phyloP scores from a whole-genome alignment of 2,329 filamentous ascomycete species.

The Pseudogymnoascus sp. region DNA sequence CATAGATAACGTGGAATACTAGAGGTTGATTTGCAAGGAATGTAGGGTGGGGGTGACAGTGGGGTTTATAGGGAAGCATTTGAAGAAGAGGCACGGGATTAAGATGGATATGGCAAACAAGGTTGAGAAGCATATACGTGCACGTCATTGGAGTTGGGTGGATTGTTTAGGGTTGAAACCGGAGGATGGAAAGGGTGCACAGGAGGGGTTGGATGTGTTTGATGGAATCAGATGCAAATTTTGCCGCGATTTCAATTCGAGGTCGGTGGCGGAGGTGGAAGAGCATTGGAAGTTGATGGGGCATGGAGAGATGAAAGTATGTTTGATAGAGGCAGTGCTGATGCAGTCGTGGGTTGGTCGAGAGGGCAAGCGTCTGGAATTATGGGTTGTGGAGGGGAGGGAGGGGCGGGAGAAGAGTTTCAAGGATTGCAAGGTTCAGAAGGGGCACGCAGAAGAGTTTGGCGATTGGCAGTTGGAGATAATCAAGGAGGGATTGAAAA shows the following conservation, averaged over 20 bases:
- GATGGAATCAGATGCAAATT: background rate
- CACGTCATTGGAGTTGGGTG: background rate
- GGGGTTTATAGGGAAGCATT: background rate
- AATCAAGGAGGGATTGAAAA: too few species aligned
- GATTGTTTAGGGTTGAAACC: background rate
- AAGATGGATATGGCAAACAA: background rate
- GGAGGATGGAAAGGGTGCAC: background rate
- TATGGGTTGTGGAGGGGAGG: background rate
- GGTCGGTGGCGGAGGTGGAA: background rate
- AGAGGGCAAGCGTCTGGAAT: background rate
- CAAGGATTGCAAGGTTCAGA: too few species aligned
- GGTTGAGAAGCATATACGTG: background rate
- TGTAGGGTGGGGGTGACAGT: background rate
- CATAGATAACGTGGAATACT: background rate
- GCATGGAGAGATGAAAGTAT: background rate
- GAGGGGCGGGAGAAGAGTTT: too few species aligned
- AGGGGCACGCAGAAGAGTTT: too few species aligned
- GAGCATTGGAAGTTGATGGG: background rate
- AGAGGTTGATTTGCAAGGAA: background rate
- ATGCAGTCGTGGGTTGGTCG: background rate
- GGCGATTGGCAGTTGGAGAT: too few species aligned
- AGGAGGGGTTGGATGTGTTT: background rate
- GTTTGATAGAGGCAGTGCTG: background rate
- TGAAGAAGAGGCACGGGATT: background rate
- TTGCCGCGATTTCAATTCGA: background rate